Evolutionary conservation across 371 early-diverging fungal genomes (phyloP).

Genomic region (Mycotypha africana): DNA sequence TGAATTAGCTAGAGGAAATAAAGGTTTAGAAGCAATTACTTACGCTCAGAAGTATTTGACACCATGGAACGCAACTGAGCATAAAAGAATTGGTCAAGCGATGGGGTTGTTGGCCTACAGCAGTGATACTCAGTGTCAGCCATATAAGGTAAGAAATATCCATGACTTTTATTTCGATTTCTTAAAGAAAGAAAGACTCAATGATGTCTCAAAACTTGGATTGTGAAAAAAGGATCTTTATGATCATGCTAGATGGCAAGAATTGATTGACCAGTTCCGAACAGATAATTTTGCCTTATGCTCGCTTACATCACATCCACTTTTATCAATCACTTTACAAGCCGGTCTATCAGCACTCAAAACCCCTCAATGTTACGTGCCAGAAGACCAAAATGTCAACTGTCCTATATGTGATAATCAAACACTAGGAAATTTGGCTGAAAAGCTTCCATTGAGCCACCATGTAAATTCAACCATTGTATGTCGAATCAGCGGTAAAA

Average conservation of each 20-base stretch:
- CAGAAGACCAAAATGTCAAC: conserved; percentile 75
- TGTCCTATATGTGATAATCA: conserved; percentile 90
- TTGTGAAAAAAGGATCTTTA: conserved; percentile 67
- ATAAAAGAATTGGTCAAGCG: conserved; percentile 74
- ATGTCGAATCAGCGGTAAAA: conserved; percentile 81
- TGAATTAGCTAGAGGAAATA: conserved; percentile 67
- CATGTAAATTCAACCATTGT: conserved; percentile 92
- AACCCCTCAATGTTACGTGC: conserved; percentile 73
- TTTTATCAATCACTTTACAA: conserved; percentile 81
- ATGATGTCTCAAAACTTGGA: too few species aligned
- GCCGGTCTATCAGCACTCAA: conserved; percentile 92
- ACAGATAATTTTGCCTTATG: conserved; percentile 80
- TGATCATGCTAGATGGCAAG: conserved; percentile 74
- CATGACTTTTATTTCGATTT: too few species aligned
- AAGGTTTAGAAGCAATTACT: conserved; percentile 67
- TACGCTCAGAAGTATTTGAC: conserved; percentile 83
- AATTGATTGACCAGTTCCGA: conserved; percentile 74
- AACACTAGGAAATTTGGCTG: conserved; percentile 81
- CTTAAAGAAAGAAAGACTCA: conserved; percentile 1
- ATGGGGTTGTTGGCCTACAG: conserved; percentile 84
- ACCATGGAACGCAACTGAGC: conserved; percentile 66
- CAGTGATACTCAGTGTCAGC: conserved; percentile 65
- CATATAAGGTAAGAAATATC: conserved; percentile 72
- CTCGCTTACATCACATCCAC: conserved; percentile 76
- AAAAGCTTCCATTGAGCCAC: conserved; percentile 81